Percentiles rank a stretch among this genome's conserved stretches.
phyloP scores from a whole-genome alignment of 129 eudicot genomes.

The Pulicaria dysenterica region DNA sequence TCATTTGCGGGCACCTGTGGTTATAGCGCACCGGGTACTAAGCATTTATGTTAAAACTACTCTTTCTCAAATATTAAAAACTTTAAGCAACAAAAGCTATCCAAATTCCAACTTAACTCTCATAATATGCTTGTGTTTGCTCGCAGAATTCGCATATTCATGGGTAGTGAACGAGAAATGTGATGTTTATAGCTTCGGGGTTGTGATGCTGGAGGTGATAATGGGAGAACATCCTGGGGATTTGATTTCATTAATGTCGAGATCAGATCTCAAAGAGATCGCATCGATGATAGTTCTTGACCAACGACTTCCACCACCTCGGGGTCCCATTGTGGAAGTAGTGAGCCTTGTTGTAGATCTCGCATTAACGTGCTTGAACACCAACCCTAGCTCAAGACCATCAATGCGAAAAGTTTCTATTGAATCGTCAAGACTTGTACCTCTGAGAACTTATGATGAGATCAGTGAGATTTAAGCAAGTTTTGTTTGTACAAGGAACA shows the following conservation, averaged over 20 bases:
- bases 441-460: background rate
- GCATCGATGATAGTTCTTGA: conserved; percentile 28
- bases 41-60: too few relatives aligned
- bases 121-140: background rate
- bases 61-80: too few relatives aligned
- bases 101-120: background rate
- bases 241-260: conserved; percentile 1
- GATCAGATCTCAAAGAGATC: background rate
- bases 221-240: conserved; percentile 40
- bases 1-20: conserved; percentile 48
- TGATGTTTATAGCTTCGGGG: conserved; percentile 39
- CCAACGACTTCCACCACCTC: conserved; percentile 31
- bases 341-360: conserved; percentile 5
- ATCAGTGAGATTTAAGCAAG: too few relatives aligned
- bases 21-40: conserved; percentile 43
- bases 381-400: conserved; percentile 37
- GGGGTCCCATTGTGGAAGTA: conserved; percentile 1
- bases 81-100: too few relatives aligned
- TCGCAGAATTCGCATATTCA: conserved; percentile 33
- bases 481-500: too few relatives aligned
- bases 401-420: conserved; percentile 35
- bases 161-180: conserved; percentile 31
- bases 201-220: conserved; percentile 24
- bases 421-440: background rate
- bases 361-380: conserved; percentile 37